Conservation (phyloP, 495 filamentous ascomycete genomes). For the Tuber microsphaerosporum region DNA sequence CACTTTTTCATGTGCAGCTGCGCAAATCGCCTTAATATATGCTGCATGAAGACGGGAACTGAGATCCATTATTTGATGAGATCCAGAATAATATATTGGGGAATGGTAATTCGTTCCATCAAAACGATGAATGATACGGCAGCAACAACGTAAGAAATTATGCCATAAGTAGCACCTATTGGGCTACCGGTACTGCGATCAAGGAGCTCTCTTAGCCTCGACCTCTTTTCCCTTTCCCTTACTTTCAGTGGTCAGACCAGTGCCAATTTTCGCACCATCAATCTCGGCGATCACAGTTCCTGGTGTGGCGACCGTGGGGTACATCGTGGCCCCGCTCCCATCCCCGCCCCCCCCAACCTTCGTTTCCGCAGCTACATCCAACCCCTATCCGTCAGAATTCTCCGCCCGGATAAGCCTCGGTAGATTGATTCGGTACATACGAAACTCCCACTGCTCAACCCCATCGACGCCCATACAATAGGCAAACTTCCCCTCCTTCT, state of each 20-base stretch:
- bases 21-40: neutral
- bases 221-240: neutral
- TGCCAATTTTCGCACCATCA: neutral
- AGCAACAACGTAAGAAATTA: neutral
- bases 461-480: conserved; percentile 27
- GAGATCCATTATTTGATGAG: neutral
- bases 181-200: neutral
- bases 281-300: neutral
- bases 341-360: neutral
- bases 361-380: neutral
- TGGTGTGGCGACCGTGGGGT: neutral
- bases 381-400: neutral
- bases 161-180: neutral
- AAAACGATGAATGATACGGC: neutral
- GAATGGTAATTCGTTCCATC: neutral
- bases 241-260: neutral
- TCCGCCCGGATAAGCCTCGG: neutral
- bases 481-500: conserved; percentile 21
- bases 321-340: neutral
- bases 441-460: conserved; percentile 31
- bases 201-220: neutral
- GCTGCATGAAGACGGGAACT: neutral
- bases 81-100: neutral
- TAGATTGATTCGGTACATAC: conserved; percentile 8
- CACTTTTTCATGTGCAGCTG: neutral